A percentile compares a stretch with the other conserved stretches of the same genome.
Evolutionary conservation across 1,284 basidiomycete genomes (phyloP).

Genomic region (Apiotrichum sp.): DNA sequence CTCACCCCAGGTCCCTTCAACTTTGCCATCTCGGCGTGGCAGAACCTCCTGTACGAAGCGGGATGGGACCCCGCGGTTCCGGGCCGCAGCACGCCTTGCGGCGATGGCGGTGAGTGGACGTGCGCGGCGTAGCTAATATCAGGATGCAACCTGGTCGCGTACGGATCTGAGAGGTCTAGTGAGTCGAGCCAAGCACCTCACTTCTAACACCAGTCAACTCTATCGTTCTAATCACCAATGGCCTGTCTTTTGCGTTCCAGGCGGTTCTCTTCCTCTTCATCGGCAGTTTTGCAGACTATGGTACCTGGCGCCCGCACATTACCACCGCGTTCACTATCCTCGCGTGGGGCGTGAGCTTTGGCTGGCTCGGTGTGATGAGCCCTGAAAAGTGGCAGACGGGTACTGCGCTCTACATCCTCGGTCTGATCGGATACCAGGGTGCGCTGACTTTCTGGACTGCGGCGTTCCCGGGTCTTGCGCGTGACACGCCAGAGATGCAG

Average conservation of each 20-base stretch:
- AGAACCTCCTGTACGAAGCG: slow-evolving; percentile 35
- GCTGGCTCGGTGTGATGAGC: slow-evolving; percentile 46
- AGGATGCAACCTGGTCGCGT: slow-evolving; percentile 33
- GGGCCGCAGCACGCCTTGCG: slow-evolving; percentile 28
- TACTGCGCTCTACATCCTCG: slow-evolving; percentile 22
- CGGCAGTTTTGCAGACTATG: slow-evolving; percentile 24
- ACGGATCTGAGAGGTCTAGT: slow-evolving; percentile 30
- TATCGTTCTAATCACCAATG: slow-evolving; percentile 22
- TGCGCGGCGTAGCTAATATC: slow-evolving; percentile 2
- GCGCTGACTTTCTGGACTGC: slow-evolving; percentile 30
- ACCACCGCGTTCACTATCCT: slow-evolving; percentile 64
- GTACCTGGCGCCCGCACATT: slow-evolving; percentile 25
- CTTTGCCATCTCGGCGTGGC: slow-evolving; percentile 42
- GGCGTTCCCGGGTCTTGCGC: slow-evolving; percentile 21
- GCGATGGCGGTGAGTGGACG: slow-evolving; percentile 14
- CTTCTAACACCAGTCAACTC: slow-evolving; percentile 13
- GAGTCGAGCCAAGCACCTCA: slow-evolving; percentile 5
- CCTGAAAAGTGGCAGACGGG: slow-evolving; percentile 22
- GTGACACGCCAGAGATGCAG: slow-evolving; percentile 21
- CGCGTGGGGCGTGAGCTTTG: slow-evolving; percentile 65
- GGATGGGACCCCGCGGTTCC: slow-evolving; percentile 40
- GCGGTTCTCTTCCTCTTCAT: slow-evolving; percentile 18
- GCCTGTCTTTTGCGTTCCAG: slow-evolving; percentile 24
- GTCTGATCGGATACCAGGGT: slow-evolving; percentile 68
- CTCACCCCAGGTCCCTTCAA: slow-evolving; percentile 35